phyloP scores from a whole-genome alignment of 192 early-diverging fungal genomes.

The Geosiphon pyriformis region DNA sequence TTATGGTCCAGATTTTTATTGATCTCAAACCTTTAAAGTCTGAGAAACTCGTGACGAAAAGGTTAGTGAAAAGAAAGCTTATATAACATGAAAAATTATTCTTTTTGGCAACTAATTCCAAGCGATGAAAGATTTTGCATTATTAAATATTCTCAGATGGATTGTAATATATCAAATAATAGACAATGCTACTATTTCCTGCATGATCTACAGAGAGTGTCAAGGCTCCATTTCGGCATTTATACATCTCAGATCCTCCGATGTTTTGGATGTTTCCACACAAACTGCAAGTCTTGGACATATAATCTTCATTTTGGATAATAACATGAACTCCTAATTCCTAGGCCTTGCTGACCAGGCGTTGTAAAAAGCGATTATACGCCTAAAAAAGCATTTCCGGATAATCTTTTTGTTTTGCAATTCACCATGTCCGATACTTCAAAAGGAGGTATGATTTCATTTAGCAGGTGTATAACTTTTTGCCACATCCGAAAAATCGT shows the following conservation, averaged over 20 bases:
- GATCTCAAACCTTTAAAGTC: too few relatives aligned
- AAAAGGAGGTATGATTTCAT: background rate
- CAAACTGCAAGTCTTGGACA: background rate
- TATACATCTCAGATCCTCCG: background rate
- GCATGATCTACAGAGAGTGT: too few relatives aligned
- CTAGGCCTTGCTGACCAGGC: background rate
- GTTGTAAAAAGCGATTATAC: background rate
- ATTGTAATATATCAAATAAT: too few relatives aligned
- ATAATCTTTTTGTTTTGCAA: background rate
- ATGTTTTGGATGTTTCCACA: slow-evolving; percentile 12
- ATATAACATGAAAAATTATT: too few relatives aligned
- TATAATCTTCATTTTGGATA: slow-evolving; percentile 1
- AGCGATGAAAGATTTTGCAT: too few relatives aligned
- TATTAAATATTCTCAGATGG: too few relatives aligned
- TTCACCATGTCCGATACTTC: background rate
- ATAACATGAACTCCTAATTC: background rate
- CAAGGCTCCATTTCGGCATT: slow-evolving; percentile 1
- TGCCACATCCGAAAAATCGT: background rate
- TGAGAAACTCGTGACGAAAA: too few relatives aligned
- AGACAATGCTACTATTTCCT: too few relatives aligned
- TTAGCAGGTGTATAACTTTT: background rate
- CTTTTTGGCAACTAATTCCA: too few relatives aligned
- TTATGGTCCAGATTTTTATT: too few relatives aligned
- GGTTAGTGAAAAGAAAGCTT: too few relatives aligned
- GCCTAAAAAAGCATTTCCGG: background rate